Evolutionary conservation across 768 basidiomycete genomes (phyloP), one percentile per base, ranked within the genome.

Genomic region (Auricularia cornea): DNA sequence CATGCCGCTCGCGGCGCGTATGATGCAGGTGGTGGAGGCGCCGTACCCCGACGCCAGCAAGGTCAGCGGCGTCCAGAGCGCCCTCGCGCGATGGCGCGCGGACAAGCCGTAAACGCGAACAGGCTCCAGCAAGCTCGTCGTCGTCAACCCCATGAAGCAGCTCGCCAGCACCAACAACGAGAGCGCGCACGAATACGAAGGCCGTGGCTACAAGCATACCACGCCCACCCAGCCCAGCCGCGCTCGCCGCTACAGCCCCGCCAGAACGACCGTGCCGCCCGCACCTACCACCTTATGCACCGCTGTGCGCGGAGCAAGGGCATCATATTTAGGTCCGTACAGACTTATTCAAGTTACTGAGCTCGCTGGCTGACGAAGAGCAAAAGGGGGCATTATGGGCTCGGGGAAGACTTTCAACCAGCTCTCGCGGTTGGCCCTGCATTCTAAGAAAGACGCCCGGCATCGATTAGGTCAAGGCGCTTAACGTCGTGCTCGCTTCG

Each of bases 71-170:
- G 23, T 57, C 1, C 54, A 57, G 26, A 57, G 23, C 1, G 54
- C 14, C 12, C 54, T 57, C 26, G 54, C 54, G 54, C n/a, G 14
- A 11, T 57, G 54, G 54, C 54, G 29, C 28, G 54, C 54, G 28
- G 54, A 57, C 30, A n/a, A n/a, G n/a, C n/a, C n/a, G n/a, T n/a
- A n/a, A n/a, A n/a, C n/a, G n/a, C n/a, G n/a, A n/a, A n/a, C n/a
- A n/a, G n/a, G n/a, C n/a, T n/a, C n/a, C n/a, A n/a, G n/a, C n/a
- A n/a, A n/a, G n/a, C n/a, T n/a, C n/a, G 78, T 96, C 70, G 85
- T 86, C 62, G 82, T 96, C 68, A 98, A 97, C 74, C 94, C 94
- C 20, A 87, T 88, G 78, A 88, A 94, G 73, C 78, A 84, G 3
- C 84, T 96, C 56, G 88, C 88, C 59, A 92, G 85, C 70, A 80